These are phyloP conservation scores for Leccinum huronense DNA, from an alignment of 1,284 basidiomycete genomes.

Conservation along the genomic window DNA sequence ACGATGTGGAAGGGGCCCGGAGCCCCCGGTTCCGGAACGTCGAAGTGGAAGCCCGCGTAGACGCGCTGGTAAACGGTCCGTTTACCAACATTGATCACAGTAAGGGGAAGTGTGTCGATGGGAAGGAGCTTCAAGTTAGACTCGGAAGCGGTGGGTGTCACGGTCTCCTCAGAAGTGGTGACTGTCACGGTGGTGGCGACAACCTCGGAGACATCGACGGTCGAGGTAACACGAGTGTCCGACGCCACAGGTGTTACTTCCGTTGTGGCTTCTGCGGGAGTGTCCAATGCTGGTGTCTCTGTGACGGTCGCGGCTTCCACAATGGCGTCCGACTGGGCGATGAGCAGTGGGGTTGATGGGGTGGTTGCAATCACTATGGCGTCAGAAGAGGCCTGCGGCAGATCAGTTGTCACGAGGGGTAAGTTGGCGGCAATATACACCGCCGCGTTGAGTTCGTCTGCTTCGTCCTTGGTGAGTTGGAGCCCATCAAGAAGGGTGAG, in stretches of 20 bases:
- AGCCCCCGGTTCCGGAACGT: not conserved
- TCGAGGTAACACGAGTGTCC: not conserved
- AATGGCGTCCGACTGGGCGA: not conserved
- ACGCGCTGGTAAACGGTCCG: not conserved
- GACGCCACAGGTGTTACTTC: not conserved
- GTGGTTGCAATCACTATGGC: not conserved
- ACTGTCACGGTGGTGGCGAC: not conserved
- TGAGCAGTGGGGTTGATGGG: not conserved
- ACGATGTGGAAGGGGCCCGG: not conserved
- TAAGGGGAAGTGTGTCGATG: not conserved
- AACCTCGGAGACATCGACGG: not conserved
- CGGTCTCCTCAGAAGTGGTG: not conserved
- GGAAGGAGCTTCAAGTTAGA: not conserved
- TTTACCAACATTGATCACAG: not conserved
- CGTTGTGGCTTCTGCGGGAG: not conserved
- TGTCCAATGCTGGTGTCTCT: not conserved
- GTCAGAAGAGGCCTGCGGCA: too few species aligned
- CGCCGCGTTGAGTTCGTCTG: not conserved
- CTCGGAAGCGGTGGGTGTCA: too few species aligned
- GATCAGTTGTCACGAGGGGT: not conserved
- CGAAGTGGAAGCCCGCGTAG: not conserved
- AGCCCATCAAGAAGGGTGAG: not conserved
- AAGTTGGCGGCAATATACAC: not conserved
- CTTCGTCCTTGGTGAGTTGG: constrained; percentile 1
- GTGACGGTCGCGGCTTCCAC: not conserved